Evolutionary conservation across 2,329 filamentous ascomycete genomes (phyloP).

Genomic region (Monilinia fructicola): DNA sequence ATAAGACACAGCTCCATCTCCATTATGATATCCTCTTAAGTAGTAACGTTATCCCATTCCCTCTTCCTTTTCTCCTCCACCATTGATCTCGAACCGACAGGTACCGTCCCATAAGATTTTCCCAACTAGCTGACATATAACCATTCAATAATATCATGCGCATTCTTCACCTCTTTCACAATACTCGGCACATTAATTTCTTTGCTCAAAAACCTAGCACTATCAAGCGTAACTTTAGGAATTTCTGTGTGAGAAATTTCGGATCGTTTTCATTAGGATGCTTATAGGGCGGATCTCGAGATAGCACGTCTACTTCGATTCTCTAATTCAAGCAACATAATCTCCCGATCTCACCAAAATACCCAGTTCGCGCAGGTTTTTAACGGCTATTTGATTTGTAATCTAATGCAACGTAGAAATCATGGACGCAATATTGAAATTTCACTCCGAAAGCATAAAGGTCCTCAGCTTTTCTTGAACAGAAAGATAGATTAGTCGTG

Average conservation of each 20-base stretch:
- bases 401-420: constrained; percentile 28
- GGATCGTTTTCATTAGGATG: constrained; percentile 17
- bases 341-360: constrained; percentile 28
- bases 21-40: constrained; percentile 24
- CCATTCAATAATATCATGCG: constrained; percentile 23
- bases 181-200: constrained; percentile 23
- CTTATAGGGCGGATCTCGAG: constrained; percentile 21
- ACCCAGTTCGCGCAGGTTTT: constrained; percentile 22
- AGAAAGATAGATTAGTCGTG: constrained; percentile 19
- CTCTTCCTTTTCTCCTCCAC: constrained; percentile 24
- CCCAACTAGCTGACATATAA: constrained; percentile 25
- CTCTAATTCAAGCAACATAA: constrained; percentile 25
- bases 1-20: constrained; percentile 27
- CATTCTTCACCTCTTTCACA: constrained; percentile 23
- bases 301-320: constrained; percentile 27
- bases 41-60: constrained; percentile 24
- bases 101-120: constrained; percentile 25
- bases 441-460: constrained; percentile 20
- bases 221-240: constrained; percentile 10
- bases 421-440: constrained; percentile 25
- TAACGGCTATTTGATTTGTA: constrained; percentile 19
- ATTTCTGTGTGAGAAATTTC: constrained; percentile 22
- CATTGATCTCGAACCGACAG: constrained; percentile 20
- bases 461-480: constrained; percentile 22
- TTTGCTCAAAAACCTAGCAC: constrained; percentile 14